Base-by-base conservation (phyloP, 345 rosid species). In the Theobroma cacao region DNA sequence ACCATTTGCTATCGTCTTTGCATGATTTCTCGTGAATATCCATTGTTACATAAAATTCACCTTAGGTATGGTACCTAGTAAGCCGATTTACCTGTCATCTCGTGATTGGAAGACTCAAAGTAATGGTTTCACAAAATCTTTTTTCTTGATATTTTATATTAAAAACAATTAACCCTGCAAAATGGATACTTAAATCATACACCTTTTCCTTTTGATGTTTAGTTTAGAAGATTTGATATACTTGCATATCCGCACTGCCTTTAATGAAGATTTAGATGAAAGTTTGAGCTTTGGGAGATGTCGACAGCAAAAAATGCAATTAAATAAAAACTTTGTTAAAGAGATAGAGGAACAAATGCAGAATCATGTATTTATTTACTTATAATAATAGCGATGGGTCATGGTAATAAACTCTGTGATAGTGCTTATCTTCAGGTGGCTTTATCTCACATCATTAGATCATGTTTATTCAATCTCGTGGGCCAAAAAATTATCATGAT, bases 221-320 rank as follows among this genome's bases (percentile, higher is more conserved):
- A 7, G 15, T 34, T 72, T 33, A 14, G 55, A 43, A 14, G 53
- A 68, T 40, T 38, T 40, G 52, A 40, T 41, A 50, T 61, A 53
- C 65, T 75, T 53, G 43, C 56, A 55, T 60, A 86, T 84, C 82
- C 5, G 70, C 89, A 71, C 80, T 11, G 26, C 78, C 85, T 84
- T 80, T 77, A 31, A 86, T 78, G 77, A 80, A 84, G 87, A 86
- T 84, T 82, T 78, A 20, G 72, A 24, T 33, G 72, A 80, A 80
- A 75, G 73, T 63, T 75, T 30, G 24, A 31, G 76, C 66, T 72
- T 72, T 59, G 75, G 58, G 72, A 61, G 78, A 59, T 11, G 68
- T 59, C 20, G 38, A 60, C 8, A 43, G 62, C 53, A 36, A 50
- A 52, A 41, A 26, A 22, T 41, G 52, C n/a, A 80, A 47, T 24